phyloP scores from a whole-genome alignment of 495 filamentous ascomycete species.

The Podospora pseudoanserina region DNA sequence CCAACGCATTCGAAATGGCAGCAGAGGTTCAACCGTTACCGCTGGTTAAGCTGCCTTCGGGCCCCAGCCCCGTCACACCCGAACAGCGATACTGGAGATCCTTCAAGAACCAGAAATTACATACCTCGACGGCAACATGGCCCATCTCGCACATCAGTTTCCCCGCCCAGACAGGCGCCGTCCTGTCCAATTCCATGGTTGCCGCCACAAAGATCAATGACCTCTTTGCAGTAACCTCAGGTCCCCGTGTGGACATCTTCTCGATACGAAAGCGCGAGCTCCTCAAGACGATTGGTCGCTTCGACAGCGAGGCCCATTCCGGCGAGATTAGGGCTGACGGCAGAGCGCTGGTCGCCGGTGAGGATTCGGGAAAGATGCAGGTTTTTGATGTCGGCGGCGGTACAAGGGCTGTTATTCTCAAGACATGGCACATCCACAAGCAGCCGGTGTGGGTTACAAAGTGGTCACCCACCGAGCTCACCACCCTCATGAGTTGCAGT shows the following conservation, averaged over 20 bases:
- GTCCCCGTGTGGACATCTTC: constrained; percentile 87
- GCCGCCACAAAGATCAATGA: constrained; percentile 54
- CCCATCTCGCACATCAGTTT: constrained; percentile 86
- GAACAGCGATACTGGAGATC: constrained; percentile 92
- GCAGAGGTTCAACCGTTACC: constrained; percentile 78
- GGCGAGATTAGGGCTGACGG: constrained; percentile 87
- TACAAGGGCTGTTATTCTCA: constrained; percentile 78
- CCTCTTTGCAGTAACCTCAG: constrained; percentile 87
- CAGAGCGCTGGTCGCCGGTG: constrained; percentile 81
- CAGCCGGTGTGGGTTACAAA: constrained; percentile 90
- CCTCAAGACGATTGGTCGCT: constrained; percentile 86
- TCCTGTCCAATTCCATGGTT: constrained; percentile 44
- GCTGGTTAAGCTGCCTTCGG: constrained; percentile 75
- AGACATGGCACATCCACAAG: constrained; percentile 94
- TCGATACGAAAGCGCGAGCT: constrained; percentile 83
- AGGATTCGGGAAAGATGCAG: constrained; percentile 85
- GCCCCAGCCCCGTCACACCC: constrained; percentile 68
- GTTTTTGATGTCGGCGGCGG: constrained; percentile 75
- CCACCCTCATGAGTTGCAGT: constrained; percentile 73
- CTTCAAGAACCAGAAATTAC: constrained; percentile 81
- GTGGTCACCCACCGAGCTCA: constrained; percentile 83
- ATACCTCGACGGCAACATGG: constrained; percentile 80
- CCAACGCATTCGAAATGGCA: constrained; percentile 60
- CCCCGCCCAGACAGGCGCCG: constrained; percentile 50
- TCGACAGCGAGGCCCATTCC: constrained; percentile 81